Evolutionary conservation across 2,329 filamentous ascomycete genomes (phyloP).

Genomic region (Aurifilum marmelostoma): DNA sequence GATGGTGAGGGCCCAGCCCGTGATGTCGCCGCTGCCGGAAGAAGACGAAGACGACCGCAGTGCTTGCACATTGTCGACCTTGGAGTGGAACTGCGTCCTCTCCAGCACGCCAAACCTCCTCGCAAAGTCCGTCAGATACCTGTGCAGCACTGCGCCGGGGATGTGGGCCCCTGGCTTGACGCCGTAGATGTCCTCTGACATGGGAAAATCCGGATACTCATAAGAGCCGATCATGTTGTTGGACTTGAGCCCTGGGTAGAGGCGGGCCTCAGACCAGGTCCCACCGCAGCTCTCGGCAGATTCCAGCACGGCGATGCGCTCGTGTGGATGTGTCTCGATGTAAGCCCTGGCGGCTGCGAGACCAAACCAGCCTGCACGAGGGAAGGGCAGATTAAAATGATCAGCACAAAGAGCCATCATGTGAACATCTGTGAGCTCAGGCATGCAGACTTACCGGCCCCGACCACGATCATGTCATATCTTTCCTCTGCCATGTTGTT

Average conservation of each 20-base stretch:
- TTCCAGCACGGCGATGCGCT: constrained; percentile 56
- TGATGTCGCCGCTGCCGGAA: constrained; percentile 19
- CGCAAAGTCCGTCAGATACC: constrained; percentile 44
- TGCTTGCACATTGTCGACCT: constrained; percentile 48
- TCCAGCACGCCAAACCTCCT: constrained; percentile 51
- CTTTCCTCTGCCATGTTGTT: constrained; percentile 17
- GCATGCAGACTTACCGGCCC: constrained; percentile 20
- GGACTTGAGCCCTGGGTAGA: constrained; percentile 64
- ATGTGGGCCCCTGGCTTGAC: constrained; percentile 41
- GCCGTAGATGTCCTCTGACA: constrained; percentile 51
- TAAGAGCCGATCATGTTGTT: constrained; percentile 68
- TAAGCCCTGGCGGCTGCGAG: constrained; percentile 57
- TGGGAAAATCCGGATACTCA: constrained; percentile 66
- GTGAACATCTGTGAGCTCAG: too few species aligned
- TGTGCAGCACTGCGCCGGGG: constrained; percentile 41
- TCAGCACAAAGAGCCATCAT: neutral
- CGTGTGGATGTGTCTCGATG: constrained; percentile 50
- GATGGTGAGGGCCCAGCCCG: constrained; percentile 32
- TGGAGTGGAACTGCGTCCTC: constrained; percentile 53
- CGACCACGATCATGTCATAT: constrained; percentile 28
- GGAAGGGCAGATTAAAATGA: neutral
- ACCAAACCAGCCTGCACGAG: constrained; percentile 49
- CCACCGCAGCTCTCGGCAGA: constrained; percentile 56
- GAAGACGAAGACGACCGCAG: neutral
- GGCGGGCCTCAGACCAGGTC: constrained; percentile 60